A percentile compares a stretch with the other conserved stretches of the same genome.
Evolutionary conservation across 2,329 filamentous ascomycete species (phyloP).

Genomic region (Colletotrichum cordylinicola): DNA sequence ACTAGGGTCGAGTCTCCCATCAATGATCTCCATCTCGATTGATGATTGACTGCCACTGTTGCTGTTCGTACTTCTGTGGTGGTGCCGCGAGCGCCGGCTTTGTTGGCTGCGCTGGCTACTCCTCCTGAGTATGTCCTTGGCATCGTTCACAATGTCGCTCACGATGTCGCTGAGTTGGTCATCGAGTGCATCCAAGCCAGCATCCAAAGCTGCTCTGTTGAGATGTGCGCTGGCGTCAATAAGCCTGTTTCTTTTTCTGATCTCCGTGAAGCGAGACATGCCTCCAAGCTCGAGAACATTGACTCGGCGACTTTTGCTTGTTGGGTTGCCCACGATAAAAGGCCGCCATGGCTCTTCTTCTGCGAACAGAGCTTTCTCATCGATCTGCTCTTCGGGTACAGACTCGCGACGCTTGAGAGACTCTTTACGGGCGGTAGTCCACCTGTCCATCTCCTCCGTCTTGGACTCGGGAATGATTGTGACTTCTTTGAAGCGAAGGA

Average conservation of each 20-base stretch:
- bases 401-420: slow-evolving; percentile 52
- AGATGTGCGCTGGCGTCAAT: slow-evolving; percentile 51
- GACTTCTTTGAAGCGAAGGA: slow-evolving; percentile 69
- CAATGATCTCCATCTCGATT: slow-evolving; percentile 34
- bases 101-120: neutral
- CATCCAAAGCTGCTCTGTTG: slow-evolving; percentile 39
- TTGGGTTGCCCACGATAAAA: slow-evolving; percentile 74
- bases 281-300: slow-evolving; percentile 73
- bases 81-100: neutral
- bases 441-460: slow-evolving; percentile 58
- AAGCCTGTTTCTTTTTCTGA: slow-evolving; percentile 64
- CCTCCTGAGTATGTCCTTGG: slow-evolving; percentile 30
- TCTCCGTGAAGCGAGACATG: slow-evolving; percentile 76
- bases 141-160: slow-evolving; percentile 37
- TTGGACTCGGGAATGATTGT: slow-evolving; percentile 72
- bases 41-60: slow-evolving; percentile 20
- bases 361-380: slow-evolving; percentile 37
- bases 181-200: slow-evolving; percentile 41
- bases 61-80: slow-evolving; percentile 15
- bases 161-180: slow-evolving; percentile 41
- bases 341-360: slow-evolving; percentile 71
- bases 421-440: slow-evolving; percentile 53
- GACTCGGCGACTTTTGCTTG: slow-evolving; percentile 71
- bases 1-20: slow-evolving; percentile 19
- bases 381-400: slow-evolving; percentile 30